Evolutionary conservation across 208 protist genomes (phyloP).

Genomic region (Leishmania tarentolae): DNA sequence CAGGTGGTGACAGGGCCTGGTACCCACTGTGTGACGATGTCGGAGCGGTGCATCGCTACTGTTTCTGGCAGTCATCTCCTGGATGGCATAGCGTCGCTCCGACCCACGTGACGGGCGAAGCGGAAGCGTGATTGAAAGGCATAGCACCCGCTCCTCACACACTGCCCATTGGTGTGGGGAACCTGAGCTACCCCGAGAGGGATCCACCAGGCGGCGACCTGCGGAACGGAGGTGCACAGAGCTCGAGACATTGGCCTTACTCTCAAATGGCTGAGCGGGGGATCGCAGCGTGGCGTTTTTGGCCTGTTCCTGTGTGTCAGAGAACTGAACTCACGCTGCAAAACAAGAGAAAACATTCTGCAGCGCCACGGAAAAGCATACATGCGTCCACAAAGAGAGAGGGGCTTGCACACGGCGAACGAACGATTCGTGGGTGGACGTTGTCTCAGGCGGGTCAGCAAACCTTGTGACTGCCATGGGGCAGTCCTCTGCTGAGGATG

Average conservation of each 20-base stretch:
- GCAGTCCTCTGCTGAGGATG: not conserved
- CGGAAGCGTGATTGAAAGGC: not conserved
- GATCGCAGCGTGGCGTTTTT: not conserved
- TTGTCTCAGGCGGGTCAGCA: not conserved
- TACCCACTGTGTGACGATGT: not conserved
- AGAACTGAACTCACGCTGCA: not conserved
- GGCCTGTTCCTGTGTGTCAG: not conserved
- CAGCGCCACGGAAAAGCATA: not conserved
- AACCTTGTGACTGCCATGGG: not conserved
- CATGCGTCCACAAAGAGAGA: not conserved
- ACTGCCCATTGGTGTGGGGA: not conserved
- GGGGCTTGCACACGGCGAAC: not conserved
- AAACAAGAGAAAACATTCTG: not conserved
- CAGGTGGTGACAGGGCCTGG: not conserved
- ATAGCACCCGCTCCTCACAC: not conserved
- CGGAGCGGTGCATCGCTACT: not conserved
- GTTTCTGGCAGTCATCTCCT: not conserved
- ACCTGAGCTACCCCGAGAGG: not conserved
- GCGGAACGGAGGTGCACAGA: not conserved
- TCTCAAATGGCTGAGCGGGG: not conserved
- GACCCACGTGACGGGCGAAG: not conserved
- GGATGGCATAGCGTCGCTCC: not conserved
- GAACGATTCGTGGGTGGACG: not conserved
- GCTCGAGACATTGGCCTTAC: not conserved
- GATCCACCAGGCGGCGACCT: too few relatives aligned